Base-by-base conservation (phyloP, 768 basidiomycete species). In the Peribolospora kevripleyi region DNA sequence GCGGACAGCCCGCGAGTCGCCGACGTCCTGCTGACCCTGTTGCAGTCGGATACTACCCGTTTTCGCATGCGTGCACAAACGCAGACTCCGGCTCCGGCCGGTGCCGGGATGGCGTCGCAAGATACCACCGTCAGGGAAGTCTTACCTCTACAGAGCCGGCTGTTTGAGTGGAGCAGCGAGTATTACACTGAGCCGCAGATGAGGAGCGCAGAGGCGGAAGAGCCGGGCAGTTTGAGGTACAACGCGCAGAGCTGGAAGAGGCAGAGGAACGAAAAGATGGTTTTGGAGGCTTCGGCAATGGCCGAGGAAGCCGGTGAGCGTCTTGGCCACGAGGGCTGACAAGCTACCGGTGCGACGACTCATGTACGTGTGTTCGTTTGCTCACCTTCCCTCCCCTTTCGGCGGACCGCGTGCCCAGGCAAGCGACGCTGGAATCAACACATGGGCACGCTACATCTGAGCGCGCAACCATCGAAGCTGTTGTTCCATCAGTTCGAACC, bases 121-220 rank as follows among this genome's bases (percentile, higher is more conserved):
- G 14, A n/a, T 45, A 39, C n/a, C 38, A 41, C 3, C 40, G 52
- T 6, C 36, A 41, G 10, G 14, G 7, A 42, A 10, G 9, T 40
- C 3, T 67, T 97, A 59, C 93, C 93, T 0, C 68, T 98, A 62
- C 86, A 84, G 68, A 90, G 86, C 64, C 73, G 76, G 7, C 91
- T 84, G 69, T 98, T 81, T 64, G 91, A 95, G 64, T 95, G 87
- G 84, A 87, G 87, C 57, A 76, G 78, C 63, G 90, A 97, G 65
- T 97, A 97, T 66, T 98, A 95, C 71, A 87, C 82, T 59, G 90
- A 95, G 66, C 87, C 91, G 3, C 93, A 98, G 67, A 97, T 98
- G 91, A 80, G 86, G 73, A 88, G 86, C 77, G 77, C 84, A 6
- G 91, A 97, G 65, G 80, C 80, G 2, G 90, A 97, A 64, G 93